Percentiles rank a stretch among this genome's conserved stretches.
Conservation (phyloP, 169 alveolate genomes). For the Plasmodium yoelii region DNA sequence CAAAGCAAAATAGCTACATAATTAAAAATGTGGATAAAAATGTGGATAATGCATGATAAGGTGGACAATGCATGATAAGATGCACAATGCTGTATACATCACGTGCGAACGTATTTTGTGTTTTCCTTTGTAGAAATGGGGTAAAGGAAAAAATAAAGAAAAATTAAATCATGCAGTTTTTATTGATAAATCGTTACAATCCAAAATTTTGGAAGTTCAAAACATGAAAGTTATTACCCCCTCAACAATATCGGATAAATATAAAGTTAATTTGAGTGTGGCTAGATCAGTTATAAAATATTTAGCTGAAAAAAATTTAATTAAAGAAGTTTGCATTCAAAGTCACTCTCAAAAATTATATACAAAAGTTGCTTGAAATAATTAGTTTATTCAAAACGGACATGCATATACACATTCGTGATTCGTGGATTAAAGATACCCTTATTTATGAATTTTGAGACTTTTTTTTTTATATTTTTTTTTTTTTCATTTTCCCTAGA, state of each 20-base stretch:
- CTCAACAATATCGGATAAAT: constrained; percentile 92
- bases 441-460: too few species aligned
- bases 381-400: neutral
- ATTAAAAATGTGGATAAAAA: neutral
- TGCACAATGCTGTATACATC: too few species aligned
- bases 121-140: constrained; percentile 90
- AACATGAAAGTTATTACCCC: constrained; percentile 94
- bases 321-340: constrained; percentile 90
- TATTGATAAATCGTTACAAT: constrained; percentile 93
- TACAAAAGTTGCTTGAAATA: constrained; percentile 81
- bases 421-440: neutral
- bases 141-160: constrained; percentile 93
- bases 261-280: constrained; percentile 92
- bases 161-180: constrained; percentile 96
- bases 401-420: neutral
- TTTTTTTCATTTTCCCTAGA: too few species aligned
- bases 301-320: constrained; percentile 86
- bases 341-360: constrained; percentile 89
- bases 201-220: constrained; percentile 93
- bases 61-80: neutral
- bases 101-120: too few species aligned
- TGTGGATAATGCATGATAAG: neutral
- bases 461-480: too few species aligned
- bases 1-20: neutral
- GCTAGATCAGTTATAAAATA: constrained; percentile 92